Base-by-base conservation (phyloP, 495 filamentous ascomycete species). In the Tetracladium marchalianum region DNA sequence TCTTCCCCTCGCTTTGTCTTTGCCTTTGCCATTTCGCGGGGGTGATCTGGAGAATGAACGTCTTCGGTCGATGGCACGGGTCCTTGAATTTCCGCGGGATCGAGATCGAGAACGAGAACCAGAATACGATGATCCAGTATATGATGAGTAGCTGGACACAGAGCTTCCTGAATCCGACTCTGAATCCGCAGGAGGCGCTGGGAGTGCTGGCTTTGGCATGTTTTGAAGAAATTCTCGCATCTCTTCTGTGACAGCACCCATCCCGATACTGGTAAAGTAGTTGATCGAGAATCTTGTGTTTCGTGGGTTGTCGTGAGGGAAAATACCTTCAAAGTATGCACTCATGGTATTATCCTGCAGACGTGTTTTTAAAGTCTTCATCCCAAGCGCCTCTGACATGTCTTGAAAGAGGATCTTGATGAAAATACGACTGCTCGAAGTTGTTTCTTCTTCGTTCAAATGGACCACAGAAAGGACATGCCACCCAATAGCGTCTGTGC, bases 201-300 rank as follows among this genome's bases (percentile, higher is more conserved):
- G 82, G 15, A 81, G 63, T 3, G 80, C 68, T 35, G 88, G 84
- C 55, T 86, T 84, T 17, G 90, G 85, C 56, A 84, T 76, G 57
- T 88, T 95, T 60, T 88, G 85, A 44, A 97, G 68, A 59, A 78
- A 80, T 53, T 88, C 86, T 55, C 92, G 80, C 90, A 97, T 95
- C 53, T 88, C 85, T 53, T 97, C 93, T 11, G 92, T 99, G 52
- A 99, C 66, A 27, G 73, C 78, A 63, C 92, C 92, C 82, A 99
- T 89, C 48, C 88, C 87, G 61, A 99, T 90, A 54, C 85, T 87
- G 7, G 92, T 99, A 64, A 97, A 97, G 68, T 94, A 99, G 63
- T 99, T 99, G 78, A 97, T 93, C 15, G 90, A 86, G 71, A 99
- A 99, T 36, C 92, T 81, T 11, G 87, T 90, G 63, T 95, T 87